phyloP scores from a whole-genome alignment of 192 early-diverging fungal genomes.

The Mortierella claussenii region DNA sequence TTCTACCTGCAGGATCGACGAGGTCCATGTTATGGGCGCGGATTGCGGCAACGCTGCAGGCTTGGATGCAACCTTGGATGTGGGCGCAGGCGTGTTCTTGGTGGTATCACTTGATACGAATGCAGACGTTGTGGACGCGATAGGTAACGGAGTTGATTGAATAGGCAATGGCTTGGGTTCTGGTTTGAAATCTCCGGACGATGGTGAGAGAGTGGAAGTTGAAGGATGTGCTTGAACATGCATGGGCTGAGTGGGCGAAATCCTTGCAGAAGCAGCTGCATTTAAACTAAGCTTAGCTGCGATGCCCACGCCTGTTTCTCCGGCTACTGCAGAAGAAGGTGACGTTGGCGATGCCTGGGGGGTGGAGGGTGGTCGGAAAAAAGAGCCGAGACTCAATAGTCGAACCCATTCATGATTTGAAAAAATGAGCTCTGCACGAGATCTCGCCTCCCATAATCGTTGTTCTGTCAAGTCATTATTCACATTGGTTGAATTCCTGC shows the following conservation, averaged over 20 bases:
- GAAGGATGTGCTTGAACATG: not conserved
- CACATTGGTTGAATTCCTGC: not conserved
- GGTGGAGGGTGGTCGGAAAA: conserved; percentile 32
- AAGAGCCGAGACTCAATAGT: conserved; percentile 36
- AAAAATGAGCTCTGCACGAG: conserved; percentile 21
- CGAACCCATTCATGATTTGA: conserved; percentile 48
- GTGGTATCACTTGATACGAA: not conserved
- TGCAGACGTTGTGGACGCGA: not conserved
- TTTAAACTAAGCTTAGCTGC: no score
- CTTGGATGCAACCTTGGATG: not conserved
- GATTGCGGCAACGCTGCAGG: not conserved
- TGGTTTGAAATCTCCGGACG: no score
- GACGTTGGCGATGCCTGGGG: not conserved
- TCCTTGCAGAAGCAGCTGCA: not conserved
- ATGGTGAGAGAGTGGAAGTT: not conserved
- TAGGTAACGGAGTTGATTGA: no score
- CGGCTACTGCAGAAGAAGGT: not conserved
- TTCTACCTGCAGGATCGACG: conserved; percentile 30
- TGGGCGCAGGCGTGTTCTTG: not conserved
- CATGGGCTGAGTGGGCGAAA: conserved; percentile 26
- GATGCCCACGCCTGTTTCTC: no score
- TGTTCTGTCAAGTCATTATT: conserved; percentile 1
- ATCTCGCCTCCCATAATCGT: conserved; percentile 3
- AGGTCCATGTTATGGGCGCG: not conserved
- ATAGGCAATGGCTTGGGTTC: conserved; percentile 31